Evolutionary conservation across 2,329 filamentous ascomycete species (phyloP).

Genomic region (Colletotrichum cereale): DNA sequence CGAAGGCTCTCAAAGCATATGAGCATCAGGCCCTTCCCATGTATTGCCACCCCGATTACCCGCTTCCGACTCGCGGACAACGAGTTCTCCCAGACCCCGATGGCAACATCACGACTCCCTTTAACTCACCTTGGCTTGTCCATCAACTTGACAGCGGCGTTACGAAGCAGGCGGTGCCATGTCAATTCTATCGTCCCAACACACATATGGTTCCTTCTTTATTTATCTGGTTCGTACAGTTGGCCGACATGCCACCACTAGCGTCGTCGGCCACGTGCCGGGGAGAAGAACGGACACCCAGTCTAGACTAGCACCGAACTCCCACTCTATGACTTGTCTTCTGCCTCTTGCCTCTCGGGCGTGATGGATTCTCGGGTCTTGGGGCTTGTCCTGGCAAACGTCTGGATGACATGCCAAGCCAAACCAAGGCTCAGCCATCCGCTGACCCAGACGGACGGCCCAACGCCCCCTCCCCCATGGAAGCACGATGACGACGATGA

Average conservation of each 20-base stretch:
- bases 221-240: not conserved
- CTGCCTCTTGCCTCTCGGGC: slow-evolving; percentile 6
- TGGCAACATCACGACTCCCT: not conserved
- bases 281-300: not conserved
- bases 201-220: not conserved
- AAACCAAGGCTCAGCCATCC: slow-evolving; percentile 4
- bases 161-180: not conserved
- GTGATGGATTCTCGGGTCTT: not conserved
- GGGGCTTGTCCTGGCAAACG: not conserved
- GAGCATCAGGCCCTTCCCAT: not conserved
- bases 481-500: slow-evolving; percentile 31
- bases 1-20: not conserved
- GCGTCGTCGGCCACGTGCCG: not conserved
- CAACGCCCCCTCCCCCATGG: not conserved
- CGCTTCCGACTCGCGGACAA: not conserved
- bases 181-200: not conserved
- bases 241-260: not conserved
- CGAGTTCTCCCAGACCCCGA: not conserved
- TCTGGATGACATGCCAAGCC: slow-evolving; percentile 33
- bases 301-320: not conserved
- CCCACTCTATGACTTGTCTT: too few relatives aligned
- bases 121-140: not conserved
- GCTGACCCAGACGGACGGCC: not conserved
- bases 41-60: not conserved
- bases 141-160: not conserved